These are phyloP conservation scores for Phlyctochytrium bullatum DNA, from an alignment of 192 early-diverging fungal genomes.

Conservation along the genomic window DNA sequence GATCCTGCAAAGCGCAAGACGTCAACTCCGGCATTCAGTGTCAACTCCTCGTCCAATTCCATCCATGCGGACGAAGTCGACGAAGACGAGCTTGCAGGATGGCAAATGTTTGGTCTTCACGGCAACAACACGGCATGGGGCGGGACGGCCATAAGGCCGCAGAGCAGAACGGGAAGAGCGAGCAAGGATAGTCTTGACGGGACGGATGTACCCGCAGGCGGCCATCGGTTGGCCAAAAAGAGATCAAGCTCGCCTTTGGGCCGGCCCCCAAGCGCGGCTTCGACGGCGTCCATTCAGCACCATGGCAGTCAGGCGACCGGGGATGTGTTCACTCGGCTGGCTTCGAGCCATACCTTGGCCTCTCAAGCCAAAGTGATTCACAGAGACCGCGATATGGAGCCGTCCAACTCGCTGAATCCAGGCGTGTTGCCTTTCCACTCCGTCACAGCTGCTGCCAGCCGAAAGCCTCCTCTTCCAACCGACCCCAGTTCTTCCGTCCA, in stretches of 20 bases:
- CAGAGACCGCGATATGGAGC: conserved; percentile 19
- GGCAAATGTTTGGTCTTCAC: neutral
- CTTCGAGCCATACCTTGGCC: conserved; percentile 40
- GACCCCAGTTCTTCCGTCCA: too few relatives aligned
- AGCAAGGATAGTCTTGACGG: neutral
- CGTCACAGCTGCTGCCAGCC: too few relatives aligned
- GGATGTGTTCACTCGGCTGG: conserved; percentile 45
- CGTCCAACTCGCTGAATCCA: too few relatives aligned
- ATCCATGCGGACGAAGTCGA: neutral
- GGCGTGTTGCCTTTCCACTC: too few relatives aligned
- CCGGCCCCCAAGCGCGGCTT: neutral
- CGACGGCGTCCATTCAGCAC: neutral
- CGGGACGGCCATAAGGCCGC: neutral
- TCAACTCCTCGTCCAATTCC: neutral
- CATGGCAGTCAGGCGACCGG: conserved; percentile 5
- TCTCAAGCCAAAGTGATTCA: conserved; percentile 45
- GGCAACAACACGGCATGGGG: neutral
- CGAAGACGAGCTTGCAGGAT: neutral
- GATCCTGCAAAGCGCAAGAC: neutral
- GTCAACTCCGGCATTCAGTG: neutral
- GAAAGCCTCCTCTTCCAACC: too few relatives aligned
- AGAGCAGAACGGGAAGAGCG: neutral
- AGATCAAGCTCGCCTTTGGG: neutral
- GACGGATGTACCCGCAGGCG: neutral
- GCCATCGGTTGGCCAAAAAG: neutral